These are phyloP conservation scores for Pseudomicrostroma phylloplanum DNA, from an alignment of 1,284 basidiomycete genomes.

Conservation along the genomic window DNA sequence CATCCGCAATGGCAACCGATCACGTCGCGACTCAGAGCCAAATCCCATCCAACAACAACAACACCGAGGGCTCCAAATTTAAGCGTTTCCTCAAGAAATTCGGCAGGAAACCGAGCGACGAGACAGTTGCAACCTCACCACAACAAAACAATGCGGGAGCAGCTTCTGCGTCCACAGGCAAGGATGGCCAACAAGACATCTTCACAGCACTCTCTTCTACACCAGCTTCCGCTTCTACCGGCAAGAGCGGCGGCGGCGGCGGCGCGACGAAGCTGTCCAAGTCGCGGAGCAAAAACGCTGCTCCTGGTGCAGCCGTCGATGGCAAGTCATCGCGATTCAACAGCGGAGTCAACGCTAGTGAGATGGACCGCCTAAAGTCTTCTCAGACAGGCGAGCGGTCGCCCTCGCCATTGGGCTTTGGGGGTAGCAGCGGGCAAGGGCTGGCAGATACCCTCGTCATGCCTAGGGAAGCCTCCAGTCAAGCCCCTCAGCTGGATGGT, in stretches of 20 bases:
- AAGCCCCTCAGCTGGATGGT: constrained; percentile 29
- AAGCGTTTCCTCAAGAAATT: constrained; percentile 31
- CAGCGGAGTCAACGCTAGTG: constrained; percentile 10
- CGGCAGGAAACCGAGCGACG: constrained; percentile 22
- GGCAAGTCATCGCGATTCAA: constrained; percentile 1
- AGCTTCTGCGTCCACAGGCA: too few relatives aligned
- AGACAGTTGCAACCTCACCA: not conserved
- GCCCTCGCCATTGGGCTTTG: constrained; percentile 9
- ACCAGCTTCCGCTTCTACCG: not conserved
- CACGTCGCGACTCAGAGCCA: not conserved
- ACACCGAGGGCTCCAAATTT: constrained; percentile 12
- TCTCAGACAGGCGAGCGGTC: constrained; percentile 16
- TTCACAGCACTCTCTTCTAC: not conserved
- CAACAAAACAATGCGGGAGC: too few relatives aligned
- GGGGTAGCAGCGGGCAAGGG: constrained; percentile 17
- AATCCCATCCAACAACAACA: not conserved
- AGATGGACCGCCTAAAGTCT: constrained; percentile 12
- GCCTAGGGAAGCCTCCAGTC: constrained; percentile 15
- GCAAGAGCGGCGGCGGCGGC: constrained; percentile 7
- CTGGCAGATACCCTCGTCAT: constrained; percentile 29
- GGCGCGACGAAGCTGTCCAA: not conserved
- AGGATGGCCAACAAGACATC: not conserved
- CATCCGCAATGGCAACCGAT: too few relatives aligned
- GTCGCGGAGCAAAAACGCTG: not conserved
- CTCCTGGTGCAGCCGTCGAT: not conserved